A percentile compares a stretch with the other conserved stretches of the same genome.
phyloP scores from a whole-genome alignment of 805 yeast genomes.

The Candida railenensis region DNA sequence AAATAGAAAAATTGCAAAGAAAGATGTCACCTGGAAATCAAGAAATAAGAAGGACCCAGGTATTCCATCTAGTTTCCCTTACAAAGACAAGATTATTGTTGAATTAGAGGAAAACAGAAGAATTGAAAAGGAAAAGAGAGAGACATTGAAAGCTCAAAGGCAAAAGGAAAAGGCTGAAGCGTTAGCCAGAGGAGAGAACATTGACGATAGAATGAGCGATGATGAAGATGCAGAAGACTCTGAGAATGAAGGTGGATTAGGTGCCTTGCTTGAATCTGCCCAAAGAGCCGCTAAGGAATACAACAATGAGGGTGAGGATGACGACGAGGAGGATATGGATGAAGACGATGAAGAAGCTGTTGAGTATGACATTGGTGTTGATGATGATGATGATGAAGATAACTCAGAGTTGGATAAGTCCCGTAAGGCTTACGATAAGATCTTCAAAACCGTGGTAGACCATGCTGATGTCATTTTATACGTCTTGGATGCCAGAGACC shows the following conservation, averaged over 20 bases:
- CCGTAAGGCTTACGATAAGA: slow-evolving; percentile 88
- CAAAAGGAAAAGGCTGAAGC: slow-evolving; percentile 46
- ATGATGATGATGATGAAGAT: slow-evolving; percentile 42
- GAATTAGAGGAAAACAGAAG: slow-evolving; percentile 68
- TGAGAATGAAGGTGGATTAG: slow-evolving; percentile 54
- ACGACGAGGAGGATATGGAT: slow-evolving; percentile 29
- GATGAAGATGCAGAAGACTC: slow-evolving; percentile 37
- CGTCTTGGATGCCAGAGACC: slow-evolving; percentile 97
- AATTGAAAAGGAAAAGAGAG: slow-evolving; percentile 54
- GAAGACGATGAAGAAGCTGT: slow-evolving; percentile 34
- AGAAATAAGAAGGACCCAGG: slow-evolving; percentile 85
- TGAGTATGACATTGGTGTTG: slow-evolving; percentile 43
- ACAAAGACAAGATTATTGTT: slow-evolving; percentile 75
- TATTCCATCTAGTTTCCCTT: slow-evolving; percentile 92
- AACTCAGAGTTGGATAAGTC: slow-evolving; percentile 63
- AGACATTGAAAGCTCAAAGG: slow-evolving; percentile 47
- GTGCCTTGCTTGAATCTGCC: slow-evolving; percentile 88
- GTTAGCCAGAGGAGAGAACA: slow-evolving; percentile 35
- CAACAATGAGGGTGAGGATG: slow-evolving; percentile 51
- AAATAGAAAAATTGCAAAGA: slow-evolving; percentile 77
- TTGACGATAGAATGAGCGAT: slow-evolving; percentile 35
- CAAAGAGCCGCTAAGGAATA: slow-evolving; percentile 80
- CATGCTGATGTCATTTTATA: slow-evolving; percentile 88
- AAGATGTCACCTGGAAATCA: slow-evolving; percentile 92
- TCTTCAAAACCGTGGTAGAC: slow-evolving; percentile 90